Evolutionary conservation across 768 basidiomycete species (phyloP), one percentile per base, ranked within the genome.

Genomic region (Pleurotus platypus): DNA sequence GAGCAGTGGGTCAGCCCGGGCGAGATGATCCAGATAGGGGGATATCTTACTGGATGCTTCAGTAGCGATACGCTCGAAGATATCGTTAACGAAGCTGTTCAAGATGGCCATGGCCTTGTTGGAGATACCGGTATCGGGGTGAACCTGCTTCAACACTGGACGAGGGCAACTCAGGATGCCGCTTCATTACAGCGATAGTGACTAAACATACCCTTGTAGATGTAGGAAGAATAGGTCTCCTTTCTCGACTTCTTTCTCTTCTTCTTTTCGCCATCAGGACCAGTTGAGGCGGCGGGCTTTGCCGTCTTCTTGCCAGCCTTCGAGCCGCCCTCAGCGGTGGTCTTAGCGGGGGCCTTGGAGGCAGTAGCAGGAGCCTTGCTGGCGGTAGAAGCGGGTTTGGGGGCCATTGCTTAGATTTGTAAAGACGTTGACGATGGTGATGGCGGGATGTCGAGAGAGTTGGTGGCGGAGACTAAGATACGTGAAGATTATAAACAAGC

Each of bases 161-260:
- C 27, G 20, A 20, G 8, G 6, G 38, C 56, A 27, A n/a, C 24
- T 20, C 20, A 30, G 22, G 37, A 20, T 24, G 37, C 35, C 13
- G 16, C 30, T 15, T 46, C 24, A 53, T 2, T 39, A 20, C 40
- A 43, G 47, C 22, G 13, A 49, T 7, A 13, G 49, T 46, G 18
- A 4, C 20, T 39, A 46, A 4, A 72, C 77, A 54, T 60, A 90
- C 90, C 90, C 75, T 93, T 94, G 82, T 92, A 94, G 72, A 97
- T 94, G 80, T 96, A 96, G 35, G 92, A 91, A 18, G 92, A 88
- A 78, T 93, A 94, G 2, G 92, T 93, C 80, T 94, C 92, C 80
- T 92, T 92, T 74, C 92, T 81, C 55, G 81, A 71, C 82, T 94
- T 95, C 75, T 86, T 87, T 65, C 88, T 78, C 79, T 89, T 88